Evolutionary conservation across 805 yeast species (phyloP), one percentile per base, ranked within the genome.

Genomic region (Candida dendrica): DNA sequence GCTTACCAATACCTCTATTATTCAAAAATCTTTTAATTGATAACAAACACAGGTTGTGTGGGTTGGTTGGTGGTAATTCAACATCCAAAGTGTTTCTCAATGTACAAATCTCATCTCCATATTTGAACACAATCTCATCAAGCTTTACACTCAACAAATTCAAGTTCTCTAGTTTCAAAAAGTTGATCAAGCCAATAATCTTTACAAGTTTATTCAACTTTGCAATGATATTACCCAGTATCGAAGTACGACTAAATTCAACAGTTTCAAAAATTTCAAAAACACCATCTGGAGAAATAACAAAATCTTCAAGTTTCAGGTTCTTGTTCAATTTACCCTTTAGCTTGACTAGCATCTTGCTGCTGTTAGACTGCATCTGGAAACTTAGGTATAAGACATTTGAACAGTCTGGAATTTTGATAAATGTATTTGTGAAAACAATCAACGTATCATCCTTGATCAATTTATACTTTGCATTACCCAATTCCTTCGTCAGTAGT

Each of bases 371-470:
- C 10, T 50, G 47, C 11, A 59, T 49, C 15, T 47, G 52, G 24
- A 66, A 55, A 2, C 54, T 51, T 18, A 70, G 43, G 22, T 63
- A 53, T 27, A 69, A 37, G 2, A 69, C 55, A 20, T 59, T 60
- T 10, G 62, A 58, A 37, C 69, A 61, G 40, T 59, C 56, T 3
- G 66, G 63, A 10, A 68, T 63, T 36, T 61, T 53, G 39, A 62
- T 62, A 36, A 69, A 55, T 1, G 66, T 48, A 27, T 60, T 56
- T 16, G 69, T 68, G 33, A 63, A 57, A 14, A 67, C 51, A 3
- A 66, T 40, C 18, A 69, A 45, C 5, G 49, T 11, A 4, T 48
- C 47, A 42, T 45, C 44, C 18, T 41, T 36, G 1, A 39, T 36
- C 3, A 45, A 40, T 14, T 22, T 41, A 31, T 44, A 47, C 9